phyloP scores from a whole-genome alignment of 129 eudicot genomes.

The Flaveria brownii region DNA sequence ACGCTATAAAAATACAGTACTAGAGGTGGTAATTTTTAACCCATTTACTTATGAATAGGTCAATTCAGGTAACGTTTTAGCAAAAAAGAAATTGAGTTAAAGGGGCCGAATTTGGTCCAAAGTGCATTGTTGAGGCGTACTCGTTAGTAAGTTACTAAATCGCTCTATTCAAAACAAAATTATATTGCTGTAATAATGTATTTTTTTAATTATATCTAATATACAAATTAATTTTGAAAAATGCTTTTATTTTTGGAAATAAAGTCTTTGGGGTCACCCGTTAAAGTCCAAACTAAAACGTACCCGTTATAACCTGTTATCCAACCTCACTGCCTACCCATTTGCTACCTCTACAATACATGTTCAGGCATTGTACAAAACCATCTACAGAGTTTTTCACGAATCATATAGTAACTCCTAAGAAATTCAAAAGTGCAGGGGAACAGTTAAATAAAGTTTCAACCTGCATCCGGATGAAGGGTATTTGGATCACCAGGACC shows the following conservation, averaged over 20 bases:
- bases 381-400: constrained; percentile 1
- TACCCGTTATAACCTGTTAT: not conserved
- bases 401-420: not conserved
- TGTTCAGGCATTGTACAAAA: not conserved
- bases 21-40: not conserved
- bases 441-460: constrained; percentile 5
- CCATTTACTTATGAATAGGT: not conserved
- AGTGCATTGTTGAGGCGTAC: not conserved
- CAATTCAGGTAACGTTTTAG: not conserved
- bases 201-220: not conserved
- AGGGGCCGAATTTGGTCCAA: not conserved
- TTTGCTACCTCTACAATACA: not conserved
- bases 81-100: not conserved
- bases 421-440: not conserved
- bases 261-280: not conserved
- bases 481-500: constrained; percentile 96
- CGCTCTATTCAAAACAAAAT: not conserved
- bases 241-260: not conserved
- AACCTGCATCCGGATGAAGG: constrained; percentile 97
- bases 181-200: not conserved
- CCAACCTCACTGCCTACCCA: not conserved
- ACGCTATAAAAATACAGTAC: not conserved
- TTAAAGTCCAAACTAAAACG: not conserved
- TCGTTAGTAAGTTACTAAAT: constrained; percentile 12
- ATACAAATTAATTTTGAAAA: not conserved